Base-by-base conservation (phyloP, 1,284 basidiomycete genomes). In the Marasmius sp. region DNA sequence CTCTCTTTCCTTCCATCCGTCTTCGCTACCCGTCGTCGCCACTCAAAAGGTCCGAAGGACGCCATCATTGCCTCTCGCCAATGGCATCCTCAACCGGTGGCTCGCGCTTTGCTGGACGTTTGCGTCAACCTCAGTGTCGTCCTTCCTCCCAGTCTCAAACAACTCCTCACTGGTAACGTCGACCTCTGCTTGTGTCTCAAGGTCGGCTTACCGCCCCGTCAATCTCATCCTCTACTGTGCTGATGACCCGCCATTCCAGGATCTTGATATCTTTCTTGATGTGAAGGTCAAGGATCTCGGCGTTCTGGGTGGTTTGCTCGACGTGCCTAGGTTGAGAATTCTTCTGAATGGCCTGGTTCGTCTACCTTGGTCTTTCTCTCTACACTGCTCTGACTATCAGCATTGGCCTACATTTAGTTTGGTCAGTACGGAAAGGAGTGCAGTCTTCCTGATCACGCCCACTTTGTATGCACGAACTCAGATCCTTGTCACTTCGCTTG, bases 211-310 rank as follows among this genome's bases (percentile, higher is more conserved):
- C 34, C 56, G 45, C 20, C 18, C 12, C 27, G 27, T 20, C 11
- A 11, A 9, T 48, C 55, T n/a, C 41, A 51, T 45, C 36, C 22
- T 38, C 38, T 39, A 34, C 20, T 55, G 53, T 41, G 57, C 48
- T 4, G 18, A 43, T 62, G 16, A 60, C 20, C 12, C 18, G 36
- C n/a, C 45, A n/a, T 59, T 50, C 10, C 61, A 79, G 74, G 77
- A 78, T 57, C 71, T 79, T 16, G 66, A 77, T 39, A 57, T 79
- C 47, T 77, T 74, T 61, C 70, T 79, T 1, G 69, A 75, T 41
- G 73, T 75, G 12, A 72, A 77, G 38, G 52, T 38, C 55, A 63
- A 70, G 37, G 66, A 73, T 22, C 43, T 76, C 37, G 65, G 69
- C 58, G 63, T 67, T 27, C 69, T 77, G 11, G 66, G 71, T 16